Percentiles rank a stretch among this genome's conserved stretches.
phyloP scores from a whole-genome alignment of 2,329 filamentous ascomycete genomes.

The Xylaria sp. region DNA sequence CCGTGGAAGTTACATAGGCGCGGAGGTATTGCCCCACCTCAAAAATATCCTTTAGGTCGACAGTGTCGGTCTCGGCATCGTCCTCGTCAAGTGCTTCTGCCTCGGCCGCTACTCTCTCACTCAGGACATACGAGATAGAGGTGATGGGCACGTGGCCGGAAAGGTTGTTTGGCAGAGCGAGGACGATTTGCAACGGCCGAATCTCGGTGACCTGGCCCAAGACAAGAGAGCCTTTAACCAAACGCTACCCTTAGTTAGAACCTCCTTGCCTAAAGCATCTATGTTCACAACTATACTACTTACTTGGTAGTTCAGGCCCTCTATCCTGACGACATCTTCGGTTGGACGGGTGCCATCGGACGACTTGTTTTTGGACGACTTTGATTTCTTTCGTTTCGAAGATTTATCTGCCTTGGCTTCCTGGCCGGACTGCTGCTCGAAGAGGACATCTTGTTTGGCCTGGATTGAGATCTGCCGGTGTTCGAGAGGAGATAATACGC shows the following conservation, averaged over 20 bases:
- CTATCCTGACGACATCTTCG: slow-evolving; percentile 75
- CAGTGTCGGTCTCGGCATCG: slow-evolving; percentile 65
- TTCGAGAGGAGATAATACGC: slow-evolving; percentile 90
- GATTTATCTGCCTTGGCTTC: slow-evolving; percentile 56
- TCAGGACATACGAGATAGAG: slow-evolving; percentile 86
- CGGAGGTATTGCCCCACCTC: slow-evolving; percentile 87
- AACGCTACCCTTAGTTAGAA: slow-evolving; percentile 75
- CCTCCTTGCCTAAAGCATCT: not conserved
- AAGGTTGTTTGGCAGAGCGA: slow-evolving; percentile 93
- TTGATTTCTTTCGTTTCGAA: slow-evolving; percentile 67
- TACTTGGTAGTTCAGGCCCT: slow-evolving; percentile 91
- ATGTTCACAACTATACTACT: slow-evolving; percentile 39
- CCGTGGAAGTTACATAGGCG: slow-evolving; percentile 82
- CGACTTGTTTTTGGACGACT: slow-evolving; percentile 63
- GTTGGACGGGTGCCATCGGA: slow-evolving; percentile 64
- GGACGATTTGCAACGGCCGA: slow-evolving; percentile 78
- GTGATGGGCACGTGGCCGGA: slow-evolving; percentile 90
- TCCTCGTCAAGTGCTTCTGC: slow-evolving; percentile 68
- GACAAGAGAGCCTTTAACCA: slow-evolving; percentile 86
- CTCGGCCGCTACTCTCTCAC: slow-evolving; percentile 77
- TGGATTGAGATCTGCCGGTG: slow-evolving; percentile 97
- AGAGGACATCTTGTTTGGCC: slow-evolving; percentile 89
- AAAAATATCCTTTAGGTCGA: slow-evolving; percentile 82
- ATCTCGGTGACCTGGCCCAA: slow-evolving; percentile 88
- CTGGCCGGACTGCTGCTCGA: slow-evolving; percentile 78